phyloP scores from a whole-genome alignment of 1,139 yeast genomes.

The Lodderomyces elongisporus region DNA sequence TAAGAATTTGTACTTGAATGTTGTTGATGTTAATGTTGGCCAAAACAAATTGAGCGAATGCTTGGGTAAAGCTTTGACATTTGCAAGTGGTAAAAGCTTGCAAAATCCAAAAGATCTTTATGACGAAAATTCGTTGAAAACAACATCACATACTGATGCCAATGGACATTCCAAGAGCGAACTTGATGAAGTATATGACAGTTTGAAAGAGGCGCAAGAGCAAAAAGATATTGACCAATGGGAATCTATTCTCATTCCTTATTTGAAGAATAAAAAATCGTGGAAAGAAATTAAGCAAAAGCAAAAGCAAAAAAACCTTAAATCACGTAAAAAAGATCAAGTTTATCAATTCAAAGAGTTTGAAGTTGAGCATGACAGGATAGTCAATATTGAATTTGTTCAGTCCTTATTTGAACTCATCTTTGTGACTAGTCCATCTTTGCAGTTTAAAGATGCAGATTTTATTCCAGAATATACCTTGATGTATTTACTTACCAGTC shows the following conservation, averaged over 20 bases:
- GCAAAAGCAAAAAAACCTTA: slow-evolving; percentile 14
- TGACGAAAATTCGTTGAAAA: slow-evolving; percentile 20
- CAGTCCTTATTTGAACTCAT: slow-evolving; percentile 43
- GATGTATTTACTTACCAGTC: slow-evolving; percentile 78
- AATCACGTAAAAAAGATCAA: slow-evolving; percentile 10
- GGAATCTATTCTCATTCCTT: slow-evolving; percentile 32
- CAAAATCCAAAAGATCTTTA: slow-evolving; percentile 28
- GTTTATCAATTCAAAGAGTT: slow-evolving; percentile 33
- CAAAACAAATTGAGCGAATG: slow-evolving; percentile 68
- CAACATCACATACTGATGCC: slow-evolving; percentile 18
- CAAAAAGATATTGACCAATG: slow-evolving; percentile 21
- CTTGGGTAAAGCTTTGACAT: slow-evolving; percentile 55
- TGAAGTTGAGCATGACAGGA: slow-evolving; percentile 64
- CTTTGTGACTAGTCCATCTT: slow-evolving; percentile 22
- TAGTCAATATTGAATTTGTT: slow-evolving; percentile 60
- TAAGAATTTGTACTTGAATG: slow-evolving; percentile 40
- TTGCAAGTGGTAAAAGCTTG: slow-evolving; percentile 12
- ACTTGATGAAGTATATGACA: slow-evolving; percentile 20
- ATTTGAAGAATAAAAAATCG: slow-evolving; percentile 24
- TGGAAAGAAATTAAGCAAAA: slow-evolving; percentile 23
- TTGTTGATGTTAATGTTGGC: slow-evolving; percentile 59
- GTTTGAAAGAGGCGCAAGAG: slow-evolving; percentile 18
- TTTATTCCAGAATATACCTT: slow-evolving; percentile 56
- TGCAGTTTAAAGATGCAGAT: slow-evolving; percentile 17
- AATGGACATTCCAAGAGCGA: slow-evolving; percentile 18